Evolutionary conservation across 768 basidiomycete species (phyloP), one percentile per base, ranked within the genome.

Genomic region (Candolleomyces efflorescens): DNA sequence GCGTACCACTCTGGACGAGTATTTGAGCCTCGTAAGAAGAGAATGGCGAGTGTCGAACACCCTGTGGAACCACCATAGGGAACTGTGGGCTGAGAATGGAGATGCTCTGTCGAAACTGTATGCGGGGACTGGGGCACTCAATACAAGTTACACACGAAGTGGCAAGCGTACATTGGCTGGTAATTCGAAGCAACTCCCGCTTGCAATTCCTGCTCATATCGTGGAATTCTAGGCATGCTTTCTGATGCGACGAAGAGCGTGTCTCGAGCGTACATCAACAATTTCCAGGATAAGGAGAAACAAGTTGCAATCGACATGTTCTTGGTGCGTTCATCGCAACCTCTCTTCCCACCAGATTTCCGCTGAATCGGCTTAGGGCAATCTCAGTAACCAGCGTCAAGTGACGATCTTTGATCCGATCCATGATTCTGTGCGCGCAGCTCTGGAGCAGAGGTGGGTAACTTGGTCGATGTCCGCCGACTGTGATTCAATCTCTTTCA

Each of bases 161-260:
- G 97, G 97, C 45, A 99, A 97, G 74, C 82, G 93, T 59, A 98
- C 95, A 4, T 72, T 98, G 54, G 95, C 90, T 50, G 90, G 90
- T 88, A 65, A 13, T 75, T 60, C 36, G 15, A 36, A 41, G 32
- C 43, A 32, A 38, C 55, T 23, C 32, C 32, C 26, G n/a, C 45
- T 53, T 37, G 27, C 41, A 47, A 52, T 47, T 39, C 44, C 52
- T 54, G 24, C 58, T 55, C 20, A 53, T 59, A n/a, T 20, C 53
- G 26, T 13, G 13, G 5, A 5, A 56, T 54, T 55, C 32, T 69
- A 82, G 95, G 96, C 48, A 83, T 98, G 43, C 72, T 99, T 22
- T 94, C 93, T 5, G 95, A 99, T 74, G 97, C 96, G 3, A 96
- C 94, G 3, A 99, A 99, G 71, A 95, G 92, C 65, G 90, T 93